Evolutionary conservation across 2,329 filamentous ascomycete genomes (phyloP).

Genomic region (Apiospora arundinis): DNA sequence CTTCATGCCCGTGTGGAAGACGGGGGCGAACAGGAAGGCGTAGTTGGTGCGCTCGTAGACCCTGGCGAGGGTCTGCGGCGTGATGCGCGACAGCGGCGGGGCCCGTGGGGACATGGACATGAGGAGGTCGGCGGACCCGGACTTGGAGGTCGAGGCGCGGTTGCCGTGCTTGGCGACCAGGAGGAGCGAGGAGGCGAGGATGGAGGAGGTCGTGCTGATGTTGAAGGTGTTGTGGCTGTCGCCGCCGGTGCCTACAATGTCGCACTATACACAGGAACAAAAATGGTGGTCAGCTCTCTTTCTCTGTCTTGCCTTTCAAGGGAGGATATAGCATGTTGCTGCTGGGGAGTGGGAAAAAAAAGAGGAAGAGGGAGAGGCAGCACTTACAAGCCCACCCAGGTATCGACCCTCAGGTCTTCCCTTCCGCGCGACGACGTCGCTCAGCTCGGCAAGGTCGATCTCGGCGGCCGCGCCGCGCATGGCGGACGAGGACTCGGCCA

Average conservation of each 20-base stretch:
- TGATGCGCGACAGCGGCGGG: constrained; percentile 77
- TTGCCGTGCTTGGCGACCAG: constrained; percentile 96
- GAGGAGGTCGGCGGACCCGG: constrained; percentile 91
- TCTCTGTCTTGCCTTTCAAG: constrained; percentile 21
- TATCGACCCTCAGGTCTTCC: constrained; percentile 76
- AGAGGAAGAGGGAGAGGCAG: background rate
- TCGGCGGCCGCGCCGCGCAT: constrained; percentile 83
- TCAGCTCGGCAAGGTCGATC: constrained; percentile 70
- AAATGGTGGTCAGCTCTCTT: constrained; percentile 24
- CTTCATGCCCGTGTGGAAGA: constrained; percentile 95
- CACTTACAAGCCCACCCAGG: constrained; percentile 78
- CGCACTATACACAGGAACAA: constrained; percentile 58
- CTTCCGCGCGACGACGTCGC: constrained; percentile 63
- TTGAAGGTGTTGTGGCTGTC: constrained; percentile 99
- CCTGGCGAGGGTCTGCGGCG: constrained; percentile 70
- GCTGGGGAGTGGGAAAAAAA: too few species aligned
- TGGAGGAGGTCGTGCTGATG: constrained; percentile 93
- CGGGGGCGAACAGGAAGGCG: constrained; percentile 92
- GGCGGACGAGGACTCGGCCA: constrained; percentile 80
- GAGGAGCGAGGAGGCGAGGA: constrained; percentile 84
- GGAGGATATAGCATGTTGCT: background rate
- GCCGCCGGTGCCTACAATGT: constrained; percentile 97
- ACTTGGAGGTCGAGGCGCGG: constrained; percentile 92
- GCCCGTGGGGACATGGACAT: constrained; percentile 74
- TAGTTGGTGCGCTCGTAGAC: constrained; percentile 88